Evolutionary conservation across 177 flowering plant species (phyloP).

Genomic region (Vitis hybrid): DNA sequence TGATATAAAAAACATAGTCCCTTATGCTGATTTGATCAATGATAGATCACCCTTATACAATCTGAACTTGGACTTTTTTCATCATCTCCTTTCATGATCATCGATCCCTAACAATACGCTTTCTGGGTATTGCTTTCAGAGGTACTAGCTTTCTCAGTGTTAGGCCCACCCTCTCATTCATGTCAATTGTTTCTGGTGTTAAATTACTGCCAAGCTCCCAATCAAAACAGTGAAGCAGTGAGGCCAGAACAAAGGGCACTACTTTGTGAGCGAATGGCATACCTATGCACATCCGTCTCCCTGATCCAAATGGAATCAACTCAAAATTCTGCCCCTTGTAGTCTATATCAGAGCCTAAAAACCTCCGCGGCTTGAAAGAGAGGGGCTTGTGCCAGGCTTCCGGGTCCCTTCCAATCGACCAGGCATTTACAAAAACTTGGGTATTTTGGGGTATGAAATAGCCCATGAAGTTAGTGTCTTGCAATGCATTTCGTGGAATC

Average conservation of each 20-base stretch:
- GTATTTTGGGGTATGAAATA: slow-evolving; percentile 25
- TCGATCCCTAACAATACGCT: background rate
- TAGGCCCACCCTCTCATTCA: slow-evolving; percentile 19
- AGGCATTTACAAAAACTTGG: slow-evolving; percentile 22
- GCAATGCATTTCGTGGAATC: slow-evolving; percentile 25
- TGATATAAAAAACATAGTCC: too few relatives aligned
- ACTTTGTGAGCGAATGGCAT: slow-evolving; percentile 28
- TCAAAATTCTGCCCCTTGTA: slow-evolving; percentile 35
- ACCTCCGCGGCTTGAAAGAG: background rate
- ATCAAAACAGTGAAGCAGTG: slow-evolving; percentile 26
- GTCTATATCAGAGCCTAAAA: slow-evolving; percentile 16
- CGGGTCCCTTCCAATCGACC: slow-evolving; percentile 37
- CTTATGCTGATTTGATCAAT: too few relatives aligned
- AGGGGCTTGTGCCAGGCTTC: slow-evolving; percentile 19
- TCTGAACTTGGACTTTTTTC: too few relatives aligned
- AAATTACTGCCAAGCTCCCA: slow-evolving; percentile 15
- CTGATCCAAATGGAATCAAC: slow-evolving; percentile 49
- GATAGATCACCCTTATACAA: too few relatives aligned
- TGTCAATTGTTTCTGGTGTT: slow-evolving; percentile 6
- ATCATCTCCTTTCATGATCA: too few relatives aligned
- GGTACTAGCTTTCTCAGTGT: slow-evolving; percentile 15
- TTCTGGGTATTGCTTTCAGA: slow-evolving; percentile 13
- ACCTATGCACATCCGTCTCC: slow-evolving; percentile 42
- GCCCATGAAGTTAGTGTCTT: slow-evolving; percentile 35
- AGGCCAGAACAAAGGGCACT: slow-evolving; percentile 28